Base-by-base conservation (phyloP, 164 flowering plant genomes). In the Cinnamomum chago region DNA sequence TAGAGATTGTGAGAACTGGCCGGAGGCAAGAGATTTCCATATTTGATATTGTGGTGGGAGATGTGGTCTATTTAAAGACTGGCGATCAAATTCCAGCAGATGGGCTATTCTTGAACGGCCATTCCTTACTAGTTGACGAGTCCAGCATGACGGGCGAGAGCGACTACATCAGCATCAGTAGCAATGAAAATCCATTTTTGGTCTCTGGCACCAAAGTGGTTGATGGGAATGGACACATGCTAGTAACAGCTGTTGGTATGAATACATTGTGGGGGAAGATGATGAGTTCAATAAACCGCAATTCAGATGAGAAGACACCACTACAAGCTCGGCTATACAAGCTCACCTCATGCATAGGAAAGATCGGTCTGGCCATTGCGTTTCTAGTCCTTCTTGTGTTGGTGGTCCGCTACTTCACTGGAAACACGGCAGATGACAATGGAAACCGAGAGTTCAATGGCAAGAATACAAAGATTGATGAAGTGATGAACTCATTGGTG, bases 71-170 rank as follows among this genome's bases (percentile, higher is more conserved):
- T 67, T 50, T 86, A 71, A 84, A 79, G 22, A 81, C 78, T 22
- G 90, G 90, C 0, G 87, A 86, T 75, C 89, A 84, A 71, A 74
- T 88, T 69, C 91, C 89, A 0, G 89, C 87, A 5, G 89, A 88
- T 66, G 91, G 91, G 5, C 23, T 88, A 70, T 85, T 85, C 72
- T 2, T 86, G 17, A 71, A 76, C 0, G 91, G 89, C 0, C 79
- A 88, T 67, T 82, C 88, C 0, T 62, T 88, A 51, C 79, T 78
- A 50, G 76, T 86, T 0, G 89, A 88, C 47, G 90, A 87, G 24
- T 82, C 87, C 0, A 82, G 85, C 76, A 81, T 84, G 85, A 84
- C 87, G 0, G 87, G 87, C 5, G 87, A 84, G 65, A 78, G 82
- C 52, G 84, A 84, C 18, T 80, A 79, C 62, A 75, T 84, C 2